Evolutionary conservation across 805 yeast species (phyloP).

Genomic region (Starmerella tilneyi): DNA sequence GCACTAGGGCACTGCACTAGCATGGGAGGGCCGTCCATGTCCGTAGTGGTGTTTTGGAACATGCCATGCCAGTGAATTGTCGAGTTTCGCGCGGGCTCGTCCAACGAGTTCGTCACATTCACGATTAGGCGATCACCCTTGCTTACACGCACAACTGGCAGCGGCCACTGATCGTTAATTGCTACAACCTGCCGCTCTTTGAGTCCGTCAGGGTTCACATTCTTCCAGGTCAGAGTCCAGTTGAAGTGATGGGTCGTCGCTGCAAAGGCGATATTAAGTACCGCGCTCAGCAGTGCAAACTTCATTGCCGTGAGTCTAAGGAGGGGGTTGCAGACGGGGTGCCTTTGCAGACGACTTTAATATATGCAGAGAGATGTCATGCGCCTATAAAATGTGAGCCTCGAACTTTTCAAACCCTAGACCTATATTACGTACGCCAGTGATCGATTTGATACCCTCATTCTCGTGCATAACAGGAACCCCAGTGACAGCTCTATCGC

Average conservation of each 20-base stretch:
- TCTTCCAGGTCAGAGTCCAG: conserved; percentile 30
- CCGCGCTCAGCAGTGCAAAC: conserved; percentile 3
- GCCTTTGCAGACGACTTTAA: not conserved
- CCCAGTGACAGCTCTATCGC: too few species aligned
- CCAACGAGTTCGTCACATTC: conserved; percentile 65
- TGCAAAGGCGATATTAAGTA: conserved; percentile 14
- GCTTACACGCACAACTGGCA: conserved; percentile 70
- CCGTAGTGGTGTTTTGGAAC: conserved; percentile 62
- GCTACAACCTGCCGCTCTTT: conserved; percentile 45
- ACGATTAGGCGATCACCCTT: conserved; percentile 71
- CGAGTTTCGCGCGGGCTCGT: conserved; percentile 46
- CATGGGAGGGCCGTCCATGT: conserved; percentile 87
- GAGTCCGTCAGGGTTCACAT: conserved; percentile 48
- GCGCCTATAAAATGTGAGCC: too few species aligned
- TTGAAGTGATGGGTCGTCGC: conserved; percentile 27
- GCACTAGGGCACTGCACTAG: conserved; percentile 86
- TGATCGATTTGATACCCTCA: too few species aligned
- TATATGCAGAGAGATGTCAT: too few species aligned
- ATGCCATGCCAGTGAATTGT: conserved; percentile 90
- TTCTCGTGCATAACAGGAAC: too few species aligned
- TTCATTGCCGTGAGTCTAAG: not conserved
- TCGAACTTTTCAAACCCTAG: too few species aligned
- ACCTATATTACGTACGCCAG: too few species aligned
- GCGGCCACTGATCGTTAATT: conserved; percentile 66
- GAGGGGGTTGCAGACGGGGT: too few species aligned